Conservation (phyloP, 805 yeast genomes). For the Barnettozyma pratensis region DNA sequence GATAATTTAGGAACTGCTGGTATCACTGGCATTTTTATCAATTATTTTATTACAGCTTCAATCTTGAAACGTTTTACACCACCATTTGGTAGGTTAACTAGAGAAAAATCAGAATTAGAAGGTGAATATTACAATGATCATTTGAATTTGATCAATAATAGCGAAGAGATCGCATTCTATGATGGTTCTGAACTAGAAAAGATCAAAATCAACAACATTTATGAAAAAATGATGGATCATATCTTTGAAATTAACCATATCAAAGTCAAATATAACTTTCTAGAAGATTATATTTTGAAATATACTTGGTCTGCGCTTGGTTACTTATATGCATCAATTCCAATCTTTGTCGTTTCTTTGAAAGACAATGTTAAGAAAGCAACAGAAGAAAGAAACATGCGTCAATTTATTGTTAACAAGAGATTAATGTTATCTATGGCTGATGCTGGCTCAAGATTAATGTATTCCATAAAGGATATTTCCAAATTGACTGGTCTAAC, state of each 20-base stretch:
- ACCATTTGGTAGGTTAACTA: constrained; percentile 72
- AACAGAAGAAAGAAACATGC: constrained; percentile 58
- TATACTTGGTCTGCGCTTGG: constrained; percentile 96
- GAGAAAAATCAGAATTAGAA: constrained; percentile 71
- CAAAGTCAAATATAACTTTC: constrained; percentile 61
- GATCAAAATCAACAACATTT: constrained; percentile 54
- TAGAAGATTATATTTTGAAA: constrained; percentile 84
- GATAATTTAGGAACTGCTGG: constrained; percentile 88
- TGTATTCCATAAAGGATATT: constrained; percentile 90
- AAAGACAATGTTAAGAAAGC: constrained; percentile 20
- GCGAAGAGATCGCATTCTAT: constrained; percentile 92
- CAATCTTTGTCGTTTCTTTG: constrained; percentile 62
- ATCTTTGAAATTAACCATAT: constrained; percentile 48
- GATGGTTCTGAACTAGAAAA: constrained; percentile 83
- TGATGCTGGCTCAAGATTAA: constrained; percentile 90
- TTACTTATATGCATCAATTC: constrained; percentile 84
- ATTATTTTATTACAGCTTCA: constrained; percentile 77
- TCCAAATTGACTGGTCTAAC: constrained; percentile 91
- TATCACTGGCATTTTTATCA: constrained; percentile 71
- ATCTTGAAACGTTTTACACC: constrained; percentile 73
- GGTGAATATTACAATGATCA: constrained; percentile 88
- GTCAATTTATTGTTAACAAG: constrained; percentile 85
- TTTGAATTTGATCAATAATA: constrained; percentile 76
- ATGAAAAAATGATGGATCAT: constrained; percentile 51
- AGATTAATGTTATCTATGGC: constrained; percentile 86